Conservation (phyloP, 768 basidiomycete genomes). For the Lactarius psammicola region DNA sequence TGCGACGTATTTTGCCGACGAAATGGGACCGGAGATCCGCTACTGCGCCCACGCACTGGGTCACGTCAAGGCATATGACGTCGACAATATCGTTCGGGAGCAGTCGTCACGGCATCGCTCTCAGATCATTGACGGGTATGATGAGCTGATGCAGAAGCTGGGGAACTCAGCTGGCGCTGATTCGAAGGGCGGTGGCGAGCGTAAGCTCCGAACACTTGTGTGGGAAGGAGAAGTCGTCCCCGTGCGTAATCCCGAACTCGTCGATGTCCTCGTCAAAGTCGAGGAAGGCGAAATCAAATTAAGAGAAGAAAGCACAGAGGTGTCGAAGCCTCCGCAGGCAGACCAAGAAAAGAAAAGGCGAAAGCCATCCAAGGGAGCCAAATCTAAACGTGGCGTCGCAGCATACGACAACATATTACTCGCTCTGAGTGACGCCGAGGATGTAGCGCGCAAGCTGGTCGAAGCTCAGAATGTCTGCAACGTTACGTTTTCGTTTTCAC, state of each 20-base stretch:
- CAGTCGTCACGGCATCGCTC: slow-evolving; percentile 55
- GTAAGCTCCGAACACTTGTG: slow-evolving; percentile 54
- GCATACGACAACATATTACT: slow-evolving; percentile 84
- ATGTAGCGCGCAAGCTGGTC: slow-evolving; percentile 71
- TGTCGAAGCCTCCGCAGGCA: slow-evolving; percentile 30
- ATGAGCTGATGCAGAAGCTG: slow-evolving; percentile 51
- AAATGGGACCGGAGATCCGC: slow-evolving; percentile 86
- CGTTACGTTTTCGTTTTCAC: slow-evolving; percentile 6
- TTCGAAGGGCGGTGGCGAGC: slow-evolving; percentile 40
- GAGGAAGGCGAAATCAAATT: slow-evolving; percentile 73
- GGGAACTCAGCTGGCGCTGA: slow-evolving; percentile 39
- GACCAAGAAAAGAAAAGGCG: slow-evolving; percentile 40
- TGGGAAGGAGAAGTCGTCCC: slow-evolving; percentile 88
- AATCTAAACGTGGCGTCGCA: slow-evolving; percentile 74
- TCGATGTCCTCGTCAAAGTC: slow-evolving; percentile 79
- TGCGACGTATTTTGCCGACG: slow-evolving; percentile 78
- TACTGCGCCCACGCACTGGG: slow-evolving; percentile 91
- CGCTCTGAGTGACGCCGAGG: slow-evolving; percentile 87
- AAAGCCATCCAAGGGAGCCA: slow-evolving; percentile 39
- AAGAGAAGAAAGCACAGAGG: slow-evolving; percentile 37
- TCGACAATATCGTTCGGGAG: slow-evolving; percentile 70
- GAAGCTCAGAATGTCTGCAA: slow-evolving; percentile 78
- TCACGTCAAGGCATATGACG: slow-evolving; percentile 72
- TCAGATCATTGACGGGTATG: slow-evolving; percentile 63
- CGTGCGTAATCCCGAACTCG: slow-evolving; percentile 86